Evolutionary conservation across 257 asterid species (phyloP).

Genomic region (Fraxinus americana): DNA sequence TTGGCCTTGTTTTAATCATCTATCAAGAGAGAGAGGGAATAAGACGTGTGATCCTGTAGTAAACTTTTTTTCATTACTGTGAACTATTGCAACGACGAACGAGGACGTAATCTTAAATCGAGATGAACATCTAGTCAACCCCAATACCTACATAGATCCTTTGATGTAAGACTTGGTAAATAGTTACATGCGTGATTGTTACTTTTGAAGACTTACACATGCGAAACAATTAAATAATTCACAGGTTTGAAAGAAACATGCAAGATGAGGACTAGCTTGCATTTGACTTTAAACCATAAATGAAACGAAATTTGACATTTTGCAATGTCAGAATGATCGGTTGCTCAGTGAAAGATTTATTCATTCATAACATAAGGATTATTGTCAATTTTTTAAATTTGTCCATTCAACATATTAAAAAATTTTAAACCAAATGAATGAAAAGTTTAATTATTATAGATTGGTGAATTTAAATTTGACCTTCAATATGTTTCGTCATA

Average conservation of each 20-base stretch:
- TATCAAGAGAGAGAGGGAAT: no score
- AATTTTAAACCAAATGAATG: no score
- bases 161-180: slow-evolving; percentile 26
- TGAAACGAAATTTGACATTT: slow-evolving; percentile 23
- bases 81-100: no score
- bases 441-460: no score
- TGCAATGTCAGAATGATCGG: background rate
- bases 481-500: no score
- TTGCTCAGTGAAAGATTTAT: background rate
- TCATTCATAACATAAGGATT: background rate
- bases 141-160: slow-evolving; percentile 24
- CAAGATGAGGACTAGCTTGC: slow-evolving; percentile 23
- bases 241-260: slow-evolving; percentile 31
- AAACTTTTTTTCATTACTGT: no score
- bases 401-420: no score
- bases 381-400: no score
- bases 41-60: no score
- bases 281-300: slow-evolving; percentile 33
- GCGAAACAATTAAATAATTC: slow-evolving; percentile 28
- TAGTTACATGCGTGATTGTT: slow-evolving; percentile 35
- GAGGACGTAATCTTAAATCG: no score
- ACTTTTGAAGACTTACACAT: slow-evolving; percentile 23
- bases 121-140: background rate
- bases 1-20: no score
- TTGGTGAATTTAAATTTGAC: no score